phyloP scores from a whole-genome alignment of 2,329 filamentous ascomycete genomes.

The Phoma herbarum region DNA sequence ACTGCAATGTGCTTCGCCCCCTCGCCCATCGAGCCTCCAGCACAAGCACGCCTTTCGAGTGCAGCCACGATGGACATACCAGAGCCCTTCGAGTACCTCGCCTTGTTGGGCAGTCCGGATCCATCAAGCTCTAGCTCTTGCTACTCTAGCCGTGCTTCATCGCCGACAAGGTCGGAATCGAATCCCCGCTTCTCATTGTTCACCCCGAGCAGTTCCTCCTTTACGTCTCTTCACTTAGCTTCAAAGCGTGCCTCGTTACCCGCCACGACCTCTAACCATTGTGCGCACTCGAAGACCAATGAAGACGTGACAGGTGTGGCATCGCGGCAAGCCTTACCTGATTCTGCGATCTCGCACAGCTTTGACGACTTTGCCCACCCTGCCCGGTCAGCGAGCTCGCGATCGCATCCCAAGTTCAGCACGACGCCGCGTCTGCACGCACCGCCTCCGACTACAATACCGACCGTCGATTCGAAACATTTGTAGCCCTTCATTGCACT shows the following conservation, averaged over 20 bases:
- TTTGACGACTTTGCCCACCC: conserved; percentile 15
- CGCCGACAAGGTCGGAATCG: conserved; percentile 2
- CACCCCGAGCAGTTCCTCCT: neutral
- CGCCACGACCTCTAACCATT: neutral
- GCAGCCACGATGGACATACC: neutral
- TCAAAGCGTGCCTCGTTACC: neutral
- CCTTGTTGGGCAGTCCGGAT: conserved; percentile 3
- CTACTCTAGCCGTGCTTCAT: conserved; percentile 12
- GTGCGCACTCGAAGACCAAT: neutral
- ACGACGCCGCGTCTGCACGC: conserved; percentile 18
- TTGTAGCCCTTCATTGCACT: neutral
- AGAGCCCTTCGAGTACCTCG: neutral
- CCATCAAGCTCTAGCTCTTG: conserved; percentile 9
- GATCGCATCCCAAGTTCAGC: conserved; percentile 19
- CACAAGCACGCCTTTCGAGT: conserved; percentile 11
- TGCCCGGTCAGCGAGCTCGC: conserved; percentile 12
- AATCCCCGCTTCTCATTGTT: conserved; percentile 7
- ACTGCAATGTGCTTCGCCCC: conserved; percentile 13
- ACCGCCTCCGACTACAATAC: neutral
- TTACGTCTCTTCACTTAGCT: neutral
- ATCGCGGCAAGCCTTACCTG: conserved; percentile 8
- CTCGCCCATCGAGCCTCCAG: conserved; percentile 7
- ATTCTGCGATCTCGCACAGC: neutral
- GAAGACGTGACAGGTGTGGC: neutral
- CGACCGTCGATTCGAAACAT: neutral